Evolutionary conservation across 164 flowering plant species (phyloP).

Genomic region (Vitis cinerea): DNA sequence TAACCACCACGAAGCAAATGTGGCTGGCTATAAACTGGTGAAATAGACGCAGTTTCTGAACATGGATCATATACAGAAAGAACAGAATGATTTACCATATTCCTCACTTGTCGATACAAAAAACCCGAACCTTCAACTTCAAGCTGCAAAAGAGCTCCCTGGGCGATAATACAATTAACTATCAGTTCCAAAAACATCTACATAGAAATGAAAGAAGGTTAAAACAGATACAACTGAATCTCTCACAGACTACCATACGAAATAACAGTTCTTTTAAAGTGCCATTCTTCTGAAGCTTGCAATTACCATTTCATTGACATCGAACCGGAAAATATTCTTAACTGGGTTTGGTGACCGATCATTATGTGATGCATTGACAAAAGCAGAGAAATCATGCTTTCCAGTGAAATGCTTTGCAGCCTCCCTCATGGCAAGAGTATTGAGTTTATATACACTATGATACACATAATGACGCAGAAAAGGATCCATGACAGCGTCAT

Average conservation of each 20-base stretch:
- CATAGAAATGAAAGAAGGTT: background rate
- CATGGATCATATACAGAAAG: background rate
- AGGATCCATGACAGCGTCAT: constrained; percentile 81
- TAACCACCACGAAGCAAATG: no score
- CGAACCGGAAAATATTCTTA: constrained; percentile 73
- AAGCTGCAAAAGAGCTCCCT: constrained; percentile 84
- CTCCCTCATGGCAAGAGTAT: constrained; percentile 63
- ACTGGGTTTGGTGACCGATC: constrained; percentile 61
- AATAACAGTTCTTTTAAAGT: background rate
- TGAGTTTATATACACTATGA: constrained; percentile 67
- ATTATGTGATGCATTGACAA: constrained; percentile 59
- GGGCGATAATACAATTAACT: constrained; percentile 12
- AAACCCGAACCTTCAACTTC: constrained; percentile 97
- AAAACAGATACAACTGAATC: background rate
- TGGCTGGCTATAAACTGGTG: no score
- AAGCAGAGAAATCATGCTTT: constrained; percentile 85
- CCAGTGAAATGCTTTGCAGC: constrained; percentile 79
- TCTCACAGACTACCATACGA: background rate
- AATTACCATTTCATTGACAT: constrained; percentile 71
- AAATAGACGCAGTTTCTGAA: background rate
- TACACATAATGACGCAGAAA: constrained; percentile 65
- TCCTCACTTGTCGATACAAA: constrained; percentile 89
- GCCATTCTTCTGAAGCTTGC: background rate
- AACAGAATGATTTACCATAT: constrained; percentile 56
- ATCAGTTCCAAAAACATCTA: background rate